phyloP scores from a whole-genome alignment of 768 basidiomycete genomes.

The Lyophyllum semitale region DNA sequence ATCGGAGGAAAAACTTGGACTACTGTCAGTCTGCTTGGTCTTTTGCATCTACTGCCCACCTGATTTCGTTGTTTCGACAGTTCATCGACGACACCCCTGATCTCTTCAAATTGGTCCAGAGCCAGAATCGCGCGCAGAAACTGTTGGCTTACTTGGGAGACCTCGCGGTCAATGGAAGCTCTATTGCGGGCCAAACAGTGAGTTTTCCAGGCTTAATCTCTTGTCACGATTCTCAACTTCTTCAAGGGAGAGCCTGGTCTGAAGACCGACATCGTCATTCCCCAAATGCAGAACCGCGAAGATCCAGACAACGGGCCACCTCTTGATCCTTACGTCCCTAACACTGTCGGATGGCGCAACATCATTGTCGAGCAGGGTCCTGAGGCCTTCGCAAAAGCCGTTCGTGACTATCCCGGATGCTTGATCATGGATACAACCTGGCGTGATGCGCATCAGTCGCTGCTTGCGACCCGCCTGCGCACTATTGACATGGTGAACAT shows the following conservation, averaged over 20 bases:
- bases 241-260: conserved; percentile 88
- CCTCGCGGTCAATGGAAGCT: conserved; percentile 95
- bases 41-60: neutral
- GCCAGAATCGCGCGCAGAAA: conserved; percentile 98
- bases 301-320: conserved; percentile 68
- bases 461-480: conserved; percentile 93
- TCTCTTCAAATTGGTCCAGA: conserved; percentile 96
- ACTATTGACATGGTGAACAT: conserved; percentile 98
- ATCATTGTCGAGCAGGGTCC: conserved; percentile 98
- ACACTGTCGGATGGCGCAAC: conserved; percentile 93
- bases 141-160: conserved; percentile 96
- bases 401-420: conserved; percentile 92
- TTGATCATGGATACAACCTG: conserved; percentile 99
- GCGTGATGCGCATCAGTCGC: conserved; percentile 98
- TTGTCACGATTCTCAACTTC: neutral
- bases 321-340: conserved; percentile 81
- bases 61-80: conserved; percentile 35
- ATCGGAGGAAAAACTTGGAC: conserved; percentile 98
- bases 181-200: conserved; percentile 91
- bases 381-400: conserved; percentile 97
- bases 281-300: conserved; percentile 75
- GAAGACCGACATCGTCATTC: conserved; percentile 83
- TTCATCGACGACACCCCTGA: conserved; percentile 99
- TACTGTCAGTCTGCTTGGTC: conserved; percentile 41
- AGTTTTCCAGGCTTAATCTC: conserved; percentile 5